Evolutionary conservation across 2,329 filamentous ascomycete species (phyloP).

Genomic region (Penicillium hordei): DNA sequence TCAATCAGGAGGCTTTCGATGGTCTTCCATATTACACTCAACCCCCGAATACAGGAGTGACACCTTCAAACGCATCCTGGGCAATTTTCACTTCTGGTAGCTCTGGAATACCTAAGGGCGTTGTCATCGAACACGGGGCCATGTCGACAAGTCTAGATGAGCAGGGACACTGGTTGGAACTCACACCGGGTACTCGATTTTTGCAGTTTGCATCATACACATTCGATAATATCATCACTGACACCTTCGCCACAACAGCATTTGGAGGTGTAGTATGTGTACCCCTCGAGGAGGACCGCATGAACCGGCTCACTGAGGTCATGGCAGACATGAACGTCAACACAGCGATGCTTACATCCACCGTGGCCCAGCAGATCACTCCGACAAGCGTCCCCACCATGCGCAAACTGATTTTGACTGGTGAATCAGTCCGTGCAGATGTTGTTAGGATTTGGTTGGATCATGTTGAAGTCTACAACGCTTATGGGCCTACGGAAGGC

Average conservation of each 20-base stretch:
- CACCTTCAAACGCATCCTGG: neutral
- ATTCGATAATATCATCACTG: conserved; percentile 19
- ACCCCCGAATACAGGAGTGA: neutral
- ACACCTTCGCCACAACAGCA: conserved; percentile 18
- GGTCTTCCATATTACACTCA: neutral
- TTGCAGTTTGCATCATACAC: conserved; percentile 20
- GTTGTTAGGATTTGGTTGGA: no score
- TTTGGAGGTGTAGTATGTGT: conserved; percentile 19
- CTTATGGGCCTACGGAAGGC: no score
- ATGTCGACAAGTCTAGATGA: neutral
- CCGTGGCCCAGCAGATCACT: neutral
- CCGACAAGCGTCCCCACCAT: neutral
- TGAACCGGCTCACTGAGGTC: conserved; percentile 4
- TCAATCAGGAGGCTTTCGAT: neutral
- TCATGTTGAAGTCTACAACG: no score
- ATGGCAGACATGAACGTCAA: neutral
- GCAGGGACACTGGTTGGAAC: neutral
- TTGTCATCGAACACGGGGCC: conserved; percentile 37
- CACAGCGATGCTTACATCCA: neutral
- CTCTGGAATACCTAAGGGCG: conserved; percentile 48
- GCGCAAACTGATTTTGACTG: no score
- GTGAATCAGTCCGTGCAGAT: no score
- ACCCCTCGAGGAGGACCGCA: conserved; percentile 10
- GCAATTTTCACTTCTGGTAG: conserved; percentile 47
- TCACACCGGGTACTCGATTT: conserved; percentile 21